Evolutionary conservation across 805 yeast species (phyloP), one percentile per base, ranked within the genome.

Genomic region (Candida endomychidarum): DNA sequence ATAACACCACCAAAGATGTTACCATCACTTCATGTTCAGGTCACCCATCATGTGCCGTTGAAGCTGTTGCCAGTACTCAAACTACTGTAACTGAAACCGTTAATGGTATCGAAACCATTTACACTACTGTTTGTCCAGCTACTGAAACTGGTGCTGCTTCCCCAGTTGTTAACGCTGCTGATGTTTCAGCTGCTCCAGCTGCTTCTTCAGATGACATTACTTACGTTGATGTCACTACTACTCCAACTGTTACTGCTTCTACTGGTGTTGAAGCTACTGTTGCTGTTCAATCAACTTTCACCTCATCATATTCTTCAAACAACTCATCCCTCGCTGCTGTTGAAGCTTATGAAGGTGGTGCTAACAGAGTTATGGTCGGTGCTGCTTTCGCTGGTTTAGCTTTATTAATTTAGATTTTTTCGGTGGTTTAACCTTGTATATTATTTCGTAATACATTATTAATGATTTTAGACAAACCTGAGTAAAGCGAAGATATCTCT

Each of bases 211-310:
- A 51, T 34, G 51, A 43, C 14, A 34, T 50, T 26, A 38, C 38
- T n/a, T 72, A 67, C 54, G 75, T 72, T 38, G 78, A 75, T 49
- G 61, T 66, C 51, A 74, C 79, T 45, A 57, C 68, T 43, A 75
- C 80, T 34, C 80, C 80, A 51, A 61, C 70, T 40, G 70, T 62
- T 35, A 65, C 74, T 41, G 60, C 57, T n/a, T 67, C 78, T 25
- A 65, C 70, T 39, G 72, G 65, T 52, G 72, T 70, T 43, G 70
- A 73, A 46, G 69, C 74, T 40, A 72, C 75, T 38, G 49, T 49
- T 22, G 53, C 57, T 46, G 45, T 47, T 16, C 74, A 67, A 55
- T 54, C 65, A 37, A 68, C 76, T 42, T 47, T 60, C 49, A 61
- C 68, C 22, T 54, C 70, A 11, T 50, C 66, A 42, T 59, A 50